Evolutionary conservation across 2,329 filamentous ascomycete species (phyloP).

Genomic region (Trichoderma koningii): DNA sequence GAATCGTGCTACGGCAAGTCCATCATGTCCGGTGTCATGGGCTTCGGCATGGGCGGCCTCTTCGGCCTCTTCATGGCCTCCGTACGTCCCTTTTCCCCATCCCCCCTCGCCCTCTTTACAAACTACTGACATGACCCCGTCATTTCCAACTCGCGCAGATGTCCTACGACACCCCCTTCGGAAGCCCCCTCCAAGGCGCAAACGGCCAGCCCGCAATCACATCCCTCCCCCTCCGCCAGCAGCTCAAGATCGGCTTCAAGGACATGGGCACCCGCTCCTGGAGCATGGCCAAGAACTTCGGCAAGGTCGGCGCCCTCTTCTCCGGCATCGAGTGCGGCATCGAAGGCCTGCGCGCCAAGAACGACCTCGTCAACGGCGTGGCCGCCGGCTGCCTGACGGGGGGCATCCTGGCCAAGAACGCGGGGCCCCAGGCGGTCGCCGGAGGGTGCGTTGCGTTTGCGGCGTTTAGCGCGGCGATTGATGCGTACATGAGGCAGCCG

Average conservation of each 20-base stretch:
- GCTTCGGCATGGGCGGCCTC: constrained; percentile 88
- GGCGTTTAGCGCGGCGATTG: constrained; percentile 88
- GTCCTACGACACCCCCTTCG: constrained; percentile 94
- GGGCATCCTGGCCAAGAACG: constrained; percentile 80
- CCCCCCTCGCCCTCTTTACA: too few relatives aligned
- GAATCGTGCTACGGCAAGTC: constrained; percentile 91
- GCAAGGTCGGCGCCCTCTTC: constrained; percentile 88
- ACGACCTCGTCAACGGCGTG: constrained; percentile 86
- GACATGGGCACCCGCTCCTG: constrained; percentile 89
- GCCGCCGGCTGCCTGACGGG: constrained; percentile 89
- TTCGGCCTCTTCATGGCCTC: constrained; percentile 99
- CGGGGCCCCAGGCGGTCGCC: constrained; percentile 84
- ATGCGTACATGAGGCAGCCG: constrained; percentile 84
- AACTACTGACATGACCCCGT: too few relatives aligned
- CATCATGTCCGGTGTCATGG: constrained; percentile 86
- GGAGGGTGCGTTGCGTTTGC: constrained; percentile 92
- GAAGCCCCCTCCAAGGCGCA: constrained; percentile 48
- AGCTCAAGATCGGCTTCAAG: constrained; percentile 82
- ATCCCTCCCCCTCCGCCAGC: constrained; percentile 78
- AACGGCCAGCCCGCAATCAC: constrained; percentile 45
- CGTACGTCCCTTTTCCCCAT: constrained; percentile 55
- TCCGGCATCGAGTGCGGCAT: constrained; percentile 93
- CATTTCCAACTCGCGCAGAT: constrained; percentile 60
- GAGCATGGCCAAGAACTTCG: constrained; percentile 90
- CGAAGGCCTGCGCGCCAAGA: constrained; percentile 89